A percentile compares a stretch with the other conserved stretches of the same genome.
These are phyloP conservation scores for Kodamaea kaohsiungensis DNA, from an alignment of 805 yeast species.

Conservation along the genomic window DNA sequence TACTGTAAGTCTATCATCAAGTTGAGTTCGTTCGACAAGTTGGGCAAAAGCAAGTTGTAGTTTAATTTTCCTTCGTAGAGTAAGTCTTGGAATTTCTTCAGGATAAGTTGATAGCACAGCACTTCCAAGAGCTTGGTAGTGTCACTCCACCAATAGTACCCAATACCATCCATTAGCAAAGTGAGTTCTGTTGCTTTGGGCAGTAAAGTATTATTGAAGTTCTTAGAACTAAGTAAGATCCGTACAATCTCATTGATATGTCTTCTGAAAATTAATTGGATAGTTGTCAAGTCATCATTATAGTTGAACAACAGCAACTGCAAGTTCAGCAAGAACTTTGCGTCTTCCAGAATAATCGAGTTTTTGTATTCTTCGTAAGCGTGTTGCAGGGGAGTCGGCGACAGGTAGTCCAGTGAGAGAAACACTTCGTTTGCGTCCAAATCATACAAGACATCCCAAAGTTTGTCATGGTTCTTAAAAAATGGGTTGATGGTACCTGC, in stretches of 20 bases:
- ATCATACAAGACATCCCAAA: conserved; percentile 66
- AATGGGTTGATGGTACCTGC: conserved; percentile 72
- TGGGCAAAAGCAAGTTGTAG: conserved; percentile 37
- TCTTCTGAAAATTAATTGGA: conserved; percentile 44
- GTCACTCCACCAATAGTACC: conserved; percentile 46
- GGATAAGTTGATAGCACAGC: conserved; percentile 41
- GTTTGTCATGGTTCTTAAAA: conserved; percentile 51
- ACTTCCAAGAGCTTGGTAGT: conserved; percentile 41
- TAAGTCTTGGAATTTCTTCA: conserved; percentile 35
- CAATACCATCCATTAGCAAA: conserved; percentile 42
- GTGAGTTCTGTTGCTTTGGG: conserved; percentile 20
- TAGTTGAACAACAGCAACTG: conserved; percentile 44
- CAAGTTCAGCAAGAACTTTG: conserved; percentile 42
- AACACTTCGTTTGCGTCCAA: conserved; percentile 51
- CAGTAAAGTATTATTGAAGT: conserved; percentile 26
- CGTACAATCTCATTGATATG: conserved; percentile 46
- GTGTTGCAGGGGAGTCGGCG: neutral
- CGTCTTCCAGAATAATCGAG: conserved; percentile 47
- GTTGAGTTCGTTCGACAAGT: conserved; percentile 41
- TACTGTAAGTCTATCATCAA: conserved; percentile 45
- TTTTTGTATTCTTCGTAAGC: conserved; percentile 21
- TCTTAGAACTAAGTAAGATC: conserved; percentile 38
- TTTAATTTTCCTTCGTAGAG: conserved; percentile 30
- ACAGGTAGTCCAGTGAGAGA: conserved; percentile 22
- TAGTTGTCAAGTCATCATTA: conserved; percentile 48